phyloP scores from a whole-genome alignment of 2,329 filamentous ascomycete genomes.

The Pseudogymnoascus verrucosus region DNA sequence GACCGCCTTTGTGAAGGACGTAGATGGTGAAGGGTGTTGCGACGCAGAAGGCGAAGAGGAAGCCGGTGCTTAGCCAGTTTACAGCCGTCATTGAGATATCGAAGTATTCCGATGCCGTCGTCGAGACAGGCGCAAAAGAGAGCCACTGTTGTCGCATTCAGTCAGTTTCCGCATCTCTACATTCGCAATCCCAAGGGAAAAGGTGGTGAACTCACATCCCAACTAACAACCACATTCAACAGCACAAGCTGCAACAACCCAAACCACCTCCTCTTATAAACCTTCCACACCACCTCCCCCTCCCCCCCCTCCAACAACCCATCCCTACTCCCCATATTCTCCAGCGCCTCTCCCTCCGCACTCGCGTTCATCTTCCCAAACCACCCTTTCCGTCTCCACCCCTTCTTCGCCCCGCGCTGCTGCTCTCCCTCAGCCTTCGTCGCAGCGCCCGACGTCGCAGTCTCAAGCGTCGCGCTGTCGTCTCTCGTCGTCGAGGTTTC shows the following conservation, averaged over 20 bases:
- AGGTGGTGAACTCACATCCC: slow-evolving; percentile 64
- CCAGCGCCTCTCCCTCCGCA: slow-evolving; percentile 5
- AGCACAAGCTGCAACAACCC: slow-evolving; percentile 76
- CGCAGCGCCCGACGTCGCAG: not conserved
- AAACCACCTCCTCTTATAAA: slow-evolving; percentile 85
- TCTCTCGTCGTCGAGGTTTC: not conserved
- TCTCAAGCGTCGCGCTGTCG: not conserved
- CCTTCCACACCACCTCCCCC: slow-evolving; percentile 33
- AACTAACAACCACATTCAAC: slow-evolving; percentile 87
- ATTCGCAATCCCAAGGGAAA: not conserved
- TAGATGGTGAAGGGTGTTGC: slow-evolving; percentile 67
- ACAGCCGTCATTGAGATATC: slow-evolving; percentile 63
- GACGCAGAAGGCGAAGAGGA: slow-evolving; percentile 75
- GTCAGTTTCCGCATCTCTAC: not conserved
- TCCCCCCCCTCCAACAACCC: not conserved
- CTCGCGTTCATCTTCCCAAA: not conserved
- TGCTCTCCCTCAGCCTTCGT: not conserved
- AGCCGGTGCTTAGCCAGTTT: slow-evolving; percentile 88
- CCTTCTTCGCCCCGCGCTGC: not conserved
- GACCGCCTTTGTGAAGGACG: slow-evolving; percentile 67
- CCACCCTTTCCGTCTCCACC: not conserved
- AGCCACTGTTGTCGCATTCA: slow-evolving; percentile 59
- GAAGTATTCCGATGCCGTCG: slow-evolving; percentile 68
- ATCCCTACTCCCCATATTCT: not conserved
- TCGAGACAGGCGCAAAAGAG: slow-evolving; percentile 78